A percentile compares a stretch with the other conserved stretches of the same genome.
phyloP scores from a whole-genome alignment of 2,329 filamentous ascomycete genomes.

The Fusarium keratoplasticum region DNA sequence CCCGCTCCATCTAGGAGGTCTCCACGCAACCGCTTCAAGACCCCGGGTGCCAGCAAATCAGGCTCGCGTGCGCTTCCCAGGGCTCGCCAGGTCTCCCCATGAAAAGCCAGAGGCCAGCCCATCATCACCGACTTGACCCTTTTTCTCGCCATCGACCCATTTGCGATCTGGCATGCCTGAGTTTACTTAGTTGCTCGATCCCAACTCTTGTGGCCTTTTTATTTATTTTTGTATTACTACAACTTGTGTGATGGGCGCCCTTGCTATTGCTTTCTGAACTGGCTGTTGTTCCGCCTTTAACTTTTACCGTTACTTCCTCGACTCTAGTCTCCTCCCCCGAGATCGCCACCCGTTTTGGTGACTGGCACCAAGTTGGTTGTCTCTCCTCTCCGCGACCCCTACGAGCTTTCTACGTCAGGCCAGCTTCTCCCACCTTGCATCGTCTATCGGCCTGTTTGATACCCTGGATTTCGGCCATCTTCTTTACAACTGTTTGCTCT shows the following conservation, averaged over 20 bases:
- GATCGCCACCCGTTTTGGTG: slow-evolving; percentile 43
- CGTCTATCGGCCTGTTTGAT: slow-evolving; percentile 33
- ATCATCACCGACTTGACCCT: slow-evolving; percentile 45
- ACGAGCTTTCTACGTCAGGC: slow-evolving; percentile 33
- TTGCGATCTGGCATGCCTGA: slow-evolving; percentile 35
- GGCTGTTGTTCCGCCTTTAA: slow-evolving; percentile 32
- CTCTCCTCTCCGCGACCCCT: slow-evolving; percentile 32
- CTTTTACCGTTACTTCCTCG: slow-evolving; percentile 12
- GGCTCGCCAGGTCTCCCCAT: slow-evolving; percentile 39
- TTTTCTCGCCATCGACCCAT: slow-evolving; percentile 45
- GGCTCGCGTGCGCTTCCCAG: slow-evolving; percentile 24
- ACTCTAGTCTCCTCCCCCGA: slow-evolving; percentile 30
- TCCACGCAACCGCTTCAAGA: slow-evolving; percentile 34
- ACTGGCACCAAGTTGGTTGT: slow-evolving; percentile 33
- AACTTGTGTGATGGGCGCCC: slow-evolving; percentile 31
- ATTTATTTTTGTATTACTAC: slow-evolving; percentile 30
- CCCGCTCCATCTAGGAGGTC: slow-evolving; percentile 25
- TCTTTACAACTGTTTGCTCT: neutral
- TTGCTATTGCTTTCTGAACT: slow-evolving; percentile 31
- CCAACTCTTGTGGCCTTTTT: slow-evolving; percentile 2
- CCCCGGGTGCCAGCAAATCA: slow-evolving; percentile 40
- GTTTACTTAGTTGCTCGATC: slow-evolving; percentile 15
- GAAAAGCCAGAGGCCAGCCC: slow-evolving; percentile 38
- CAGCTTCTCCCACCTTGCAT: slow-evolving; percentile 25
- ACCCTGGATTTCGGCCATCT: slow-evolving; percentile 16